phyloP scores from a whole-genome alignment of 2,329 filamentous ascomycete species.

The Boeremia exigua region DNA sequence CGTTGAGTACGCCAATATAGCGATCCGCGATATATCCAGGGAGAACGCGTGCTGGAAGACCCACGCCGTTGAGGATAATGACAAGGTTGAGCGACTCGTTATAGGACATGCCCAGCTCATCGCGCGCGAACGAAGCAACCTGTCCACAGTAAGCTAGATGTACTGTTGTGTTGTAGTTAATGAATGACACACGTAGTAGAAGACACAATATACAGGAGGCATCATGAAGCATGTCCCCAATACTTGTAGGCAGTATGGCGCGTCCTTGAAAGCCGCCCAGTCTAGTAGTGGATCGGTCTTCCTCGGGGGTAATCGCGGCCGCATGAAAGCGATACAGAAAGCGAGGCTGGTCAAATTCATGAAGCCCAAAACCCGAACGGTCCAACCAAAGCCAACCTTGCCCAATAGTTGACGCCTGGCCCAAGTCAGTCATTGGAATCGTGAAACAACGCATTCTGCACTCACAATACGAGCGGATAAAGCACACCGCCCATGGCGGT shows the following conservation, averaged over 20 bases:
- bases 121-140: slow-evolving; percentile 48
- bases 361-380: slow-evolving; percentile 52
- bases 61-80: slow-evolving; percentile 63
- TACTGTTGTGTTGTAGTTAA: neutral
- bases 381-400: slow-evolving; percentile 41
- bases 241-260: slow-evolving; percentile 59
- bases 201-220: slow-evolving; percentile 62
- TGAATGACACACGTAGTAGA: slow-evolving; percentile 60
- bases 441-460: neutral
- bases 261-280: slow-evolving; percentile 63
- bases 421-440: neutral
- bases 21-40: slow-evolving; percentile 62
- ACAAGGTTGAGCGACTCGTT: slow-evolving; percentile 61
- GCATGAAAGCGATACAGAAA: slow-evolving; percentile 49
- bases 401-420: slow-evolving; percentile 55
- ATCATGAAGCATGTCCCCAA: slow-evolving; percentile 56
- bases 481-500: slow-evolving; percentile 67
- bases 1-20: slow-evolving; percentile 65
- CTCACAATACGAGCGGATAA: slow-evolving; percentile 60
- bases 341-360: slow-evolving; percentile 43
- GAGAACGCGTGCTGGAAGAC: slow-evolving; percentile 60
- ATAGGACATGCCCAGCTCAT: slow-evolving; percentile 54
- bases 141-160: slow-evolving; percentile 6
- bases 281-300: slow-evolving; percentile 62
- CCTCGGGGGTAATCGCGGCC: slow-evolving; percentile 57